phyloP scores from a whole-genome alignment of 1,284 basidiomycete species.

The Marasmius sp. region DNA sequence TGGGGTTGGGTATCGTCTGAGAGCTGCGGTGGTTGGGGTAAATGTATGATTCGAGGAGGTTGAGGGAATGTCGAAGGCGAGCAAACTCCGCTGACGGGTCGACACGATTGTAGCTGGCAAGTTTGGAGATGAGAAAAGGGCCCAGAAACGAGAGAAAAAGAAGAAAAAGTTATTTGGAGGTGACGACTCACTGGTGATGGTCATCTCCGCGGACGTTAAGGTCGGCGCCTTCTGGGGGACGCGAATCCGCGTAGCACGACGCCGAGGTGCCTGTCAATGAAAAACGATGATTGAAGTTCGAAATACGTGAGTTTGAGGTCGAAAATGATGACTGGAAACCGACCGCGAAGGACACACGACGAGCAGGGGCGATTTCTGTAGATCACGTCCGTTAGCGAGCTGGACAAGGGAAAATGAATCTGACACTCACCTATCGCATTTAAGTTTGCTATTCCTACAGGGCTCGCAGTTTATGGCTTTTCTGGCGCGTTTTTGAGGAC shows the following conservation, averaged over 20 bases:
- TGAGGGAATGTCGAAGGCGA: slow-evolving; percentile 70
- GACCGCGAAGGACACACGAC: slow-evolving; percentile 76
- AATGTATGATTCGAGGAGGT: slow-evolving; percentile 69
- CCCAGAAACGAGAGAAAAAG: slow-evolving; percentile 1
- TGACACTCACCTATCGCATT: slow-evolving; percentile 70
- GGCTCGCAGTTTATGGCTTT: slow-evolving; percentile 86
- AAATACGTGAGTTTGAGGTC: slow-evolving; percentile 5
- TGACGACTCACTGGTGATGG: slow-evolving; percentile 36
- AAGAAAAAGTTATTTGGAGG: slow-evolving; percentile 23
- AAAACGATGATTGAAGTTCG: slow-evolving; percentile 1
- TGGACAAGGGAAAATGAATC: slow-evolving; percentile 1
- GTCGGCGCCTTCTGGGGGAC: slow-evolving; percentile 51
- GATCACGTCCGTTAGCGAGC: slow-evolving; percentile 13
- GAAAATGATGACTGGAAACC: slow-evolving; percentile 17
- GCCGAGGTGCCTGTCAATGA: slow-evolving; percentile 62
- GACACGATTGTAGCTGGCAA: slow-evolving; percentile 48
- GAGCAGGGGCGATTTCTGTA: slow-evolving; percentile 78
- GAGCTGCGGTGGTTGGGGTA: slow-evolving; percentile 46
- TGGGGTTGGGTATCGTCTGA: slow-evolving; percentile 14
- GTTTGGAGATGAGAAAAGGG: slow-evolving; percentile 13
- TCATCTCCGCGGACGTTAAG: slow-evolving; percentile 54
- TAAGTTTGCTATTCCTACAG: slow-evolving; percentile 80
- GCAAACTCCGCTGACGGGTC: slow-evolving; percentile 74
- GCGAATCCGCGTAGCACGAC: slow-evolving; percentile 72
- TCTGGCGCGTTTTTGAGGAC: slow-evolving; percentile 72